Evolutionary conservation across 2,329 filamentous ascomycete genomes (phyloP), one percentile per base, ranked within the genome.

Genomic region (Westerdykella aurantiaca): DNA sequence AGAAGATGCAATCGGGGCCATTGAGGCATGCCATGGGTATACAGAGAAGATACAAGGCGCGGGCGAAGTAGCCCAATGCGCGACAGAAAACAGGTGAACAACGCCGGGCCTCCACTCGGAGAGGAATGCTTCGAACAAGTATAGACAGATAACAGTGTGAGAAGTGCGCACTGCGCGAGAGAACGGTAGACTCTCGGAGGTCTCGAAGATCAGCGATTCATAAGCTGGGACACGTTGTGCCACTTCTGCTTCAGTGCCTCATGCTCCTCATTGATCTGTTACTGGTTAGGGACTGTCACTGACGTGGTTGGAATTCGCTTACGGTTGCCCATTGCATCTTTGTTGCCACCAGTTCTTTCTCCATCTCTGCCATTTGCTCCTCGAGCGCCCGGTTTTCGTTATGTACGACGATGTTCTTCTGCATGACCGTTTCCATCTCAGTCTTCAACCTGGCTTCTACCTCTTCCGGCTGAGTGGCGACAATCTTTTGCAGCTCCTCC

Each of bases 311-410:
- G 4, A 13, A 14, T 23, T 17, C 31, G 74, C 83, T 74, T 77
- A 95, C 91, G 83, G 96, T 88, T 43, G 93, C 93, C 72, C 90
- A 89, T 60, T 82, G 81, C 86, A 98, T 86, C 78, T 98, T 98
- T 1, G 89, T 93, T 63, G 85, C 81, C 50, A 98, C 91, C 53
- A 98, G 73, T 66, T 89, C 83, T 68, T 90, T 86, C 73, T 97
- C 93, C 74, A 97, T 86, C 56, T 96, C 89, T 5, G 81, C 78
- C 78, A 95, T 79, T 60, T 93, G 87, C 63, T 95, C 91, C 69
- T 96, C 90, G 54, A 98, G 72, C 45, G 77, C 80, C 47, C 86
- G 78, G 61, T 97, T 98, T 71, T 95, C 88, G 56, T 95, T 89
- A 60, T 97, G 90, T 6, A 97, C 90, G 59, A 94, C 88, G 50